These are phyloP conservation scores for Microbotryum saponariae DNA, from an alignment of 1,284 basidiomycete genomes.

Conservation along the genomic window DNA sequence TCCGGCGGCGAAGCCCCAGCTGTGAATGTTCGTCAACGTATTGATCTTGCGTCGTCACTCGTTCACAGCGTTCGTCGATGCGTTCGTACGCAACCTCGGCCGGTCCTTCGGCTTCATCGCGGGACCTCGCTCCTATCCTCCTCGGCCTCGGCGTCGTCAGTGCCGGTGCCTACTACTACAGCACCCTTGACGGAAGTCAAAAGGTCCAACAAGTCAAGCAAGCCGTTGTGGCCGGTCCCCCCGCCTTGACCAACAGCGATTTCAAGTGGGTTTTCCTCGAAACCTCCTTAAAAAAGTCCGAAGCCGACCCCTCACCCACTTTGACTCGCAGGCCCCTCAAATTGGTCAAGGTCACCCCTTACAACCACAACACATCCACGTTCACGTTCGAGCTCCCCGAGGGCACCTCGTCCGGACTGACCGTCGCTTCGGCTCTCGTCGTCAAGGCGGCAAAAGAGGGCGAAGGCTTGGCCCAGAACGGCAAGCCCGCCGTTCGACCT, in stretches of 20 bases:
- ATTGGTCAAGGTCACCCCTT: slow-evolving; percentile 64
- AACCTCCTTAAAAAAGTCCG: too few species aligned
- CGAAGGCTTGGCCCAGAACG: slow-evolving; percentile 58
- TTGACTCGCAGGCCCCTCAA: slow-evolving; percentile 55
- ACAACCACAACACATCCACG: slow-evolving; percentile 85
- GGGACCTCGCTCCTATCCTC: slow-evolving; percentile 21
- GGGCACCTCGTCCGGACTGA: slow-evolving; percentile 66
- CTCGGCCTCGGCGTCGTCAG: slow-evolving; percentile 26
- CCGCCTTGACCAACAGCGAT: slow-evolving; percentile 21
- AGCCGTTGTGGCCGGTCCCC: slow-evolving; percentile 1
- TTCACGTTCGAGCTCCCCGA: slow-evolving; percentile 83
- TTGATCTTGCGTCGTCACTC: too few species aligned
- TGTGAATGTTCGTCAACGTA: too few species aligned
- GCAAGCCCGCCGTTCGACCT: slow-evolving; percentile 73
- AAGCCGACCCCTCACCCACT: background rate
- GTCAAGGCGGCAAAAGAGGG: slow-evolving; percentile 46
- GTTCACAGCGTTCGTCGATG: too few species aligned
- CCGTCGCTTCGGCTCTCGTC: slow-evolving; percentile 54
- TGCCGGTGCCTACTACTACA: slow-evolving; percentile 27
- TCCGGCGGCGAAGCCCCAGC: too few species aligned
- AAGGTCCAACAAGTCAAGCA: background rate
- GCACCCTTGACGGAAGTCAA: slow-evolving; percentile 11
- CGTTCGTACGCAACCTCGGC: slow-evolving; percentile 17
- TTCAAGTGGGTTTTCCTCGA: slow-evolving; percentile 7
- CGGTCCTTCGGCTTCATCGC: background rate